Base-by-base conservation (phyloP, 441 rosid species). In the Arabidopsis lyrata region DNA sequence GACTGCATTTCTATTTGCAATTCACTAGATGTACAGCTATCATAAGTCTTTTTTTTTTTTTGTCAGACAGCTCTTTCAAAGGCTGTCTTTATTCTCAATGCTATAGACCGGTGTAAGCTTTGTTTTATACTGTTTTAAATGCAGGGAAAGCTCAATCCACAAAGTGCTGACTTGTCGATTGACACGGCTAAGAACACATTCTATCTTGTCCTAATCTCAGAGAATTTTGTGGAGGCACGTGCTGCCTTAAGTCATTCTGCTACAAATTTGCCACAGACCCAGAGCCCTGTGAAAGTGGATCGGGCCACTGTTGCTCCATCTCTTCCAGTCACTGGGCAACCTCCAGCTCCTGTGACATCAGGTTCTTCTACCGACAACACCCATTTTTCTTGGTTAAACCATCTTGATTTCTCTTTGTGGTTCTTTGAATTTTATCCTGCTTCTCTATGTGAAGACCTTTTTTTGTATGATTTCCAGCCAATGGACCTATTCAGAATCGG, bases 141-240 rank as follows among this genome's bases (percentile, higher is more conserved):
- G 81, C 73, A 95, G 99, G 99, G 86, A 77, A 95, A 93, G 78
- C 86, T 85, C 81, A 88, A 80, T 74, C 79, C 84, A 42, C 83
- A 87, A 78, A 81, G 85, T 60, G 83, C 79, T 22, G 99, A 95
- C 83, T 86, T 91, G 76, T 75, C 86, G 14, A 77, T 90, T 75
- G 96, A 92, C 79, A 80, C 78, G 56, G 77, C 67, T 61, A 91
- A 88, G 85, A 93, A 88, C 73, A 79, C 95, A 63, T 95, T 87
- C 62, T 88, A 80, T 81, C 98, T 95, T 80, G 85, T 90, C 74
- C 81, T 95, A 47, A 87, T 95, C 78, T 88, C 99, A 20, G 97
- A 91, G 72, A 88, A 81, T 73, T 95, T 95, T 83, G 79, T 89
- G 86, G 99, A 93, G 85, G 99, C 98, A 56, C 84, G 91, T 75